Evolutionary conservation across 305 asterid genomes (phyloP).

Genomic region (Fraxinus platypoda): DNA sequence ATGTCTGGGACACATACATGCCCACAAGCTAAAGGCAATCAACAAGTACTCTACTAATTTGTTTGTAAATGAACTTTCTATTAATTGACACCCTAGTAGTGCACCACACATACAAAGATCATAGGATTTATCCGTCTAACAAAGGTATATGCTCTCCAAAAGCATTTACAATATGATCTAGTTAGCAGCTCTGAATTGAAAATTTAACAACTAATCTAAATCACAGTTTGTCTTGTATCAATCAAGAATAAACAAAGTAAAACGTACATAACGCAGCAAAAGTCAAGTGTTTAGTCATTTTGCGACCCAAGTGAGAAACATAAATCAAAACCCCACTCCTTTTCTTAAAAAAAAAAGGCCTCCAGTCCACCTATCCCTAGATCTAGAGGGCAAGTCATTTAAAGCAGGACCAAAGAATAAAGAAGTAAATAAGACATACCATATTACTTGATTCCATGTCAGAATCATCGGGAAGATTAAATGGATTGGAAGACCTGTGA

Average conservation of each 20-base stretch:
- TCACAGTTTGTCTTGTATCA: neutral
- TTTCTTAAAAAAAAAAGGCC: neutral
- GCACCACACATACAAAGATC: neutral
- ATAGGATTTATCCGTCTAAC: neutral
- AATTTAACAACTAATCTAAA: neutral
- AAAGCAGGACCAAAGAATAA: neutral
- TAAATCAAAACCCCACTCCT: neutral
- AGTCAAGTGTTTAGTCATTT: neutral
- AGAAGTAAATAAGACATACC: conserved; percentile 41
- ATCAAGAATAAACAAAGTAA: neutral
- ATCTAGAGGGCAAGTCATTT: neutral
- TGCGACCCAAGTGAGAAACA: neutral
- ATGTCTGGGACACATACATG: neutral
- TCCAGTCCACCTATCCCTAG: neutral
- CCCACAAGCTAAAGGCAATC: neutral
- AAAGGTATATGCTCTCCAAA: neutral
- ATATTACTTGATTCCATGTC: conserved; percentile 43
- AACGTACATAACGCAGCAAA: neutral
- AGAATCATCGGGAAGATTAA: conserved; percentile 71
- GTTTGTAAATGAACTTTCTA: neutral
- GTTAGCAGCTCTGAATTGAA: neutral
- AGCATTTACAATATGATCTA: neutral
- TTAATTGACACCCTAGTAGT: neutral
- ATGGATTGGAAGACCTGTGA: conserved; percentile 63
- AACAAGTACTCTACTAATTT: neutral